Evolutionary conservation across 345 rosid species (phyloP).

Genomic region (Hypericum perforatum): DNA sequence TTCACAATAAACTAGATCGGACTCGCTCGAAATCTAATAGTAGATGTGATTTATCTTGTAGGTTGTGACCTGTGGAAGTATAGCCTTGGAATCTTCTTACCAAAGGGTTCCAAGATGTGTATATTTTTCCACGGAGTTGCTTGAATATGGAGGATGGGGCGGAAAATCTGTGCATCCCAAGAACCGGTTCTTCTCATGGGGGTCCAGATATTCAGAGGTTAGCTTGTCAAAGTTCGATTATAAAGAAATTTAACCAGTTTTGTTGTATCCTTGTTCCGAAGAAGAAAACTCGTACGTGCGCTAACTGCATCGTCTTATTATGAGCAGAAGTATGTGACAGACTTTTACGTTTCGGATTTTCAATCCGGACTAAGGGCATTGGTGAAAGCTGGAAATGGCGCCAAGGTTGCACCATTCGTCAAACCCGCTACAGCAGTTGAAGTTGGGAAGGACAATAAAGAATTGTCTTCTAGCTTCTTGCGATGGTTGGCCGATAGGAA

Average conservation of each 20-base stretch:
- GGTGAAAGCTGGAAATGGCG: conserved; percentile 87
- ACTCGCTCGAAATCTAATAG: background rate
- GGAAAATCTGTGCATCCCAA: conserved; percentile 68
- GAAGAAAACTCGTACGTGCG: too few relatives aligned
- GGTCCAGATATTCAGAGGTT: conserved; percentile 77
- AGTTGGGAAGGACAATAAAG: conserved; percentile 45
- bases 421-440: conserved; percentile 57
- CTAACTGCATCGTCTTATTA: conserved; percentile 2
- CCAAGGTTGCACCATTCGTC: conserved; percentile 80
- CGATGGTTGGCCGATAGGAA: conserved; percentile 72
- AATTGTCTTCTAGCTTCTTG: conserved; percentile 63
- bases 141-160: conserved; percentile 62
- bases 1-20: too few relatives aligned
- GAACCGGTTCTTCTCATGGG: conserved; percentile 84
- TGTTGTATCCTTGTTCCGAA: too few relatives aligned
- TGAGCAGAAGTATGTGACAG: conserved; percentile 75
- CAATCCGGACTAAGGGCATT: conserved; percentile 86
- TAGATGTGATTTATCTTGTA: conserved; percentile 17
- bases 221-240: conserved; percentile 9
- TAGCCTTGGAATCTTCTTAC: conserved; percentile 82
- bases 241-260: too few relatives aligned
- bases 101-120: conserved; percentile 74
- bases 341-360: conserved; percentile 88
- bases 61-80: conserved; percentile 96
- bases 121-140: conserved; percentile 69